Evolutionary conservation across 441 rosid genomes (phyloP), one percentile per base, ranked within the genome.

Genomic region (Isatis lusitanica): DNA sequence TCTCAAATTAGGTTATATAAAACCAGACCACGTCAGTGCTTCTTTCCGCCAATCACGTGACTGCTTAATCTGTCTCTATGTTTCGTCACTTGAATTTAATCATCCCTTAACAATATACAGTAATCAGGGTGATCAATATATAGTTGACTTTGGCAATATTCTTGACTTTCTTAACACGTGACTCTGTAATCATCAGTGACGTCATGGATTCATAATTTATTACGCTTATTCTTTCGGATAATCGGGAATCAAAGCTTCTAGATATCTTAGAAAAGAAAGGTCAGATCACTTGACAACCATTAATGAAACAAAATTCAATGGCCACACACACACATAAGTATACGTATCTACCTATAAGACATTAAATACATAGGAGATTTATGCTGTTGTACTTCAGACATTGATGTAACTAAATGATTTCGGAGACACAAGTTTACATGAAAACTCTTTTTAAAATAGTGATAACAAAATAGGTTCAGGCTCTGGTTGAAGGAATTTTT

Each of bases 131-230:
- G 52, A 26, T n/a, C n/a, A n/a, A 28, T 63, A 56, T 66, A 1
- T 66, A 21, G 24, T 50, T 76, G 71, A 70, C 75, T 76, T 70
- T 63, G 7, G 6, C 0, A 70, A 28, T 57, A 57, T 38, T 56
- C 46, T 39, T 39, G 53, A 70, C 35, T 63, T 38, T 31, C 12
- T 17, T 39, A 17, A 48, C 63, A 70, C 62, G 68, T 70, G 67
- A 76, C 75, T 46, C 4, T 70, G 9, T 15, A 59, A 42, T 65
- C 80, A 77, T 71, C 76, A 9, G 42, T 64, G 71, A 70, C 67
- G 75, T 76, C 79, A 70, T 68, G 42, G 74, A 44, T 40, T 33
- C 57, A 38, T 59, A 76, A n/a, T 15, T 55, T 9, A 26, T 69
- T 52, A 36, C 38, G 30, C 36, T 28, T 33, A 11, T 60, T 6